Percentiles rank a stretch among this genome's conserved stretches.
These are phyloP conservation scores for Phytophthora vignae DNA, from an alignment of 352 stramenopile species.

Conservation along the genomic window DNA sequence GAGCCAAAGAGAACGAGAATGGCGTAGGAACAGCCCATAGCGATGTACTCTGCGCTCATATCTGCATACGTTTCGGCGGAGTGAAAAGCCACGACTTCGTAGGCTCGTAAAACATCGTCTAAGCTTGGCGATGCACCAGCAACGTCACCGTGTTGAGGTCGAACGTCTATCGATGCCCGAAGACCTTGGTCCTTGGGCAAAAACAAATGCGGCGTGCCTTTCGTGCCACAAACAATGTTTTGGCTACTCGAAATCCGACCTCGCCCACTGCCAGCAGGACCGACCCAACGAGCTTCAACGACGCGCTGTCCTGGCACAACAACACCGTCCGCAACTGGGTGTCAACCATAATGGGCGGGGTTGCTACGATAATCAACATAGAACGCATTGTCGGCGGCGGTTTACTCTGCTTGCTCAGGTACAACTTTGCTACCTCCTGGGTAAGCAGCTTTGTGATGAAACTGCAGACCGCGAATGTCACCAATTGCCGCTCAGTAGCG, in stretches of 20 bases:
- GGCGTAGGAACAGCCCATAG: constrained; percentile 41
- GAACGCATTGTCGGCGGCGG: neutral
- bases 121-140: too few relatives aligned
- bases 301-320: constrained; percentile 19
- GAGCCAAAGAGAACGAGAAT: constrained; percentile 41
- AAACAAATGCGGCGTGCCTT: constrained; percentile 19
- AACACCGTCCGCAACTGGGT: constrained; percentile 27
- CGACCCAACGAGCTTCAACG: constrained; percentile 23
- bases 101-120: too few relatives aligned
- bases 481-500: neutral
- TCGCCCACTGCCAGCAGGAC: constrained; percentile 39
- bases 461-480: neutral
- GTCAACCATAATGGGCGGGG: constrained; percentile 33
- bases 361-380: constrained; percentile 15
- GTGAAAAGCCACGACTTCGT: constrained; percentile 28
- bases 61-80: constrained; percentile 35
- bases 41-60: constrained; percentile 58
- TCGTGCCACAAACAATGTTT: constrained; percentile 27
- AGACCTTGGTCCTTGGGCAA: neutral
- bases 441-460: neutral
- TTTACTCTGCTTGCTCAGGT: neutral
- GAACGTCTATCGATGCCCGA: neutral
- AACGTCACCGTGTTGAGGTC: neutral
- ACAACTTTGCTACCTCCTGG: neutral
- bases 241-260: constrained; percentile 29